Percentiles rank a stretch among this genome's conserved stretches.
These are phyloP conservation scores for Globisporangium echinulatum DNA, from an alignment of 352 stramenopile species.

Conservation along the genomic window DNA sequence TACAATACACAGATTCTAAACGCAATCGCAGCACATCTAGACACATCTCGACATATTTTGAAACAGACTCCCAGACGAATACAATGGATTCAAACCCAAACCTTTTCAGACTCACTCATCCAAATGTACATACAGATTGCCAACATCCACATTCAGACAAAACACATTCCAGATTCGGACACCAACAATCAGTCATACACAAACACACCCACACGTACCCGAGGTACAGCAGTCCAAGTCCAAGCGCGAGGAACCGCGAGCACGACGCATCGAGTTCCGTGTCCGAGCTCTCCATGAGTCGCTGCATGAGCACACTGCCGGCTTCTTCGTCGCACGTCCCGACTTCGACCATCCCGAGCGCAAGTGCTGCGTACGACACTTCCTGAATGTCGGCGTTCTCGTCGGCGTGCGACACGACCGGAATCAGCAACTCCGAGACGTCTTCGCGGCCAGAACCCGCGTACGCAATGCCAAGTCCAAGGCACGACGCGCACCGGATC, in stretches of 20 bases:
- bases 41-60: too few relatives aligned
- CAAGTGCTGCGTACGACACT: slow-evolving; percentile 91
- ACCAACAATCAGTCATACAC: slow-evolving; percentile 1
- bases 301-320: slow-evolving; percentile 94
- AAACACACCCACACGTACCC: slow-evolving; percentile 53
- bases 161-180: neutral
- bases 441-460: slow-evolving; percentile 95
- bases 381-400: slow-evolving; percentile 92
- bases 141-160: too few relatives aligned
- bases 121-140: too few relatives aligned
- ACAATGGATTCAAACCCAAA: too few relatives aligned
- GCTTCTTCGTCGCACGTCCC: slow-evolving; percentile 97
- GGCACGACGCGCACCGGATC: slow-evolving; percentile 93
- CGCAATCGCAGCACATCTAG: too few relatives aligned
- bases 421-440: slow-evolving; percentile 95
- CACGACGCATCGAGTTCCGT: slow-evolving; percentile 96
- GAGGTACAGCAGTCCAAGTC: slow-evolving; percentile 96
- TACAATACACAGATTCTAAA: too few relatives aligned
- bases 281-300: slow-evolving; percentile 97
- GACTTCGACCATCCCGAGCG: slow-evolving; percentile 98
- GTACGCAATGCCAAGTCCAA: slow-evolving; percentile 98
- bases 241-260: slow-evolving; percentile 94
- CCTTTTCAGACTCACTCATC: too few relatives aligned
- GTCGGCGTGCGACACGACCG: slow-evolving; percentile 88
- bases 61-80: too few relatives aligned